Conservation (phyloP, 192 early-diverging fungal species). For the Coemansia sp. region DNA sequence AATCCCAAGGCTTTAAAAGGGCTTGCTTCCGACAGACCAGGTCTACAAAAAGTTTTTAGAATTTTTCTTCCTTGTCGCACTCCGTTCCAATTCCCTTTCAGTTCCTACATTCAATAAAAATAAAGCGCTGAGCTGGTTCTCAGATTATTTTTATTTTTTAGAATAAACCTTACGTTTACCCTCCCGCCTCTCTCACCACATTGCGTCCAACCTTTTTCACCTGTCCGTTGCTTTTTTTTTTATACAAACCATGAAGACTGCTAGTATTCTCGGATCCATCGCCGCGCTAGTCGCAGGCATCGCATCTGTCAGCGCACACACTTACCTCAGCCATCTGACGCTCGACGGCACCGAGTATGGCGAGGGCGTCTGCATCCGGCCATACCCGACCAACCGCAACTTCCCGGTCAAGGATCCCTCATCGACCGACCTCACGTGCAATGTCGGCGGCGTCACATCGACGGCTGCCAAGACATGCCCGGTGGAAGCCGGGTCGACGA, state of each 20-base stretch:
- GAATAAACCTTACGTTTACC: background rate
- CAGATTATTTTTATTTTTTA: too few relatives aligned
- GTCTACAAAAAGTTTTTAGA: too few relatives aligned
- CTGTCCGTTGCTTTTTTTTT: background rate
- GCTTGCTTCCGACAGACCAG: too few relatives aligned
- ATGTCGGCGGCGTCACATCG: constrained; percentile 14
- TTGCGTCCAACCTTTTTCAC: background rate
- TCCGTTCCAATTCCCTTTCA: too few relatives aligned
- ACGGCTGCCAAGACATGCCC: constrained; percentile 24
- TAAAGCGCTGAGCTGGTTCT: too few relatives aligned
- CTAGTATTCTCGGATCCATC: constrained; percentile 5
- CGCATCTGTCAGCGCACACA: constrained; percentile 25
- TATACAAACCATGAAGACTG: constrained; percentile 10
- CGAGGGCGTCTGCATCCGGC: constrained; percentile 36
- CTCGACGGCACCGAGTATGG: constrained; percentile 14
- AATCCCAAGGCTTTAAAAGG: too few relatives aligned
- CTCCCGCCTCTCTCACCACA: background rate
- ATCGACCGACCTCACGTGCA: constrained; percentile 22
- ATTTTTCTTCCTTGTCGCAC: too few relatives aligned
- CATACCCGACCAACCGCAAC: constrained; percentile 24
- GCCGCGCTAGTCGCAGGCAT: constrained; percentile 18
- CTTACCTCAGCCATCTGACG: constrained; percentile 26
- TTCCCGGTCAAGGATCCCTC: constrained; percentile 26
- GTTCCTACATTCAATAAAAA: too few relatives aligned
- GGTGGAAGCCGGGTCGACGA: constrained; percentile 22